These are phyloP conservation scores for Trichocomaceae sp. DNA, from an alignment of 2,329 filamentous ascomycete species.

Conservation along the genomic window DNA sequence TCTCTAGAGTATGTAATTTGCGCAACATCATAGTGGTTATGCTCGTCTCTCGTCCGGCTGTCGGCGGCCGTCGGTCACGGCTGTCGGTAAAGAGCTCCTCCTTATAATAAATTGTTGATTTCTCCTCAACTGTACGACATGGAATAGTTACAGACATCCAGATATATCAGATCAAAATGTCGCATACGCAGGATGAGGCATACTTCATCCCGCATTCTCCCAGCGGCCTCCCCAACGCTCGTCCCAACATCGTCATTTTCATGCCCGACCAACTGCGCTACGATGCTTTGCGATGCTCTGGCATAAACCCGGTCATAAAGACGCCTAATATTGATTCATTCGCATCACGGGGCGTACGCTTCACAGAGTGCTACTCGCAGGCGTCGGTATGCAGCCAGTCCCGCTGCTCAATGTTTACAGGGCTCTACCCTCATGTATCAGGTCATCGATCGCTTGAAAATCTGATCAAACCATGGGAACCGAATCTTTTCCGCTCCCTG, in stretches of 20 bases:
- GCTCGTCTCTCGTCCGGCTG: too few species aligned
- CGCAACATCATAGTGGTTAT: too few species aligned
- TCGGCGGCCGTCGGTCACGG: too few species aligned
- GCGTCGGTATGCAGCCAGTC: slow-evolving; percentile 45
- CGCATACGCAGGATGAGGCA: too few species aligned
- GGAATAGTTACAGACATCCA: too few species aligned
- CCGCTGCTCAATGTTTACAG: slow-evolving; percentile 44
- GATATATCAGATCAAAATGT: too few species aligned
- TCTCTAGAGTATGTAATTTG: too few species aligned
- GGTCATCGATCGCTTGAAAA: slow-evolving; percentile 44
- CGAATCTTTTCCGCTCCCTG: slow-evolving; percentile 41
- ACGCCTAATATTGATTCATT: slow-evolving; percentile 32
- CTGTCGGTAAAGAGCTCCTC: too few species aligned
- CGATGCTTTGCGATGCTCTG: slow-evolving; percentile 37
- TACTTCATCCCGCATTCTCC: background rate
- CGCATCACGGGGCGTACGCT: slow-evolving; percentile 23
- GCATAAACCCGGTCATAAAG: background rate
- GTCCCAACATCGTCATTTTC: slow-evolving; percentile 28
- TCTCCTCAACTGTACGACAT: too few species aligned
- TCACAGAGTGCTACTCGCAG: slow-evolving; percentile 42
- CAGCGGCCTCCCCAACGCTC: background rate
- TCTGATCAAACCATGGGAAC: slow-evolving; percentile 46
- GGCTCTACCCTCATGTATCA: slow-evolving; percentile 41
- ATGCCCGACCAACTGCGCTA: slow-evolving; percentile 46
- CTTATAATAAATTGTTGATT: too few species aligned